Evolutionary conservation across 2,329 filamentous ascomycete genomes (phyloP), one percentile per base, ranked within the genome.

Genomic region (Dothideomycetes sp.): DNA sequence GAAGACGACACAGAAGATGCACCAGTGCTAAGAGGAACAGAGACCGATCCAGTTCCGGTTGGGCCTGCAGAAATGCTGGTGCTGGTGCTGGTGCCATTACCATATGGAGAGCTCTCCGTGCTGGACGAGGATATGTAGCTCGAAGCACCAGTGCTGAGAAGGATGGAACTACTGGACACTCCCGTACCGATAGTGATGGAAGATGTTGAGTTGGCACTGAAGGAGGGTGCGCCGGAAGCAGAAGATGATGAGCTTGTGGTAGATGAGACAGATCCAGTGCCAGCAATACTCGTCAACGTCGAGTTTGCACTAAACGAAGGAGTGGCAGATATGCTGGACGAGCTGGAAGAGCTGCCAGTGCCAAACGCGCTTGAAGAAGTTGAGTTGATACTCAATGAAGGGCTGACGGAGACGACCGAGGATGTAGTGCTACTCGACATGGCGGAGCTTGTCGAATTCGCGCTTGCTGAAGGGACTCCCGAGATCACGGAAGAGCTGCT

Each of bases 51-150:
- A n/a, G n/a, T n/a, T n/a, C n/a, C n/a, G n/a, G 38, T 31, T 9
- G 38, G 38, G 5, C 27, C 27, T n/a, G 14, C 33, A 9, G 32
- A 34, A 2, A 17, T 12, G 5, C n/a, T 7, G n/a, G 31, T 24
- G 38, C 22, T 41, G 27, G 34, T 14, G 32, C 32, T 40, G 14
- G 34, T 27, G 34, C 24, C 29, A 15, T 32, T 27, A 12, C 9
- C 5, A 17, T 9, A n/a, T 24, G 3, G 14, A 7, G 17, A 5
- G 5, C 19, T 9, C n/a, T 18, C 22, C 12, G 17, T 14, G 3
- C 12, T 15, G 4, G 8, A 8, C 24, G 24, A 29, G 12, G 24
- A 29, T 7, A 29, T 29, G 24, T n/a, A 15, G 38, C 38, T 40
- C 12, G 30, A 34, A 12, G 34, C n/a, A 36, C 34, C 34, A 36